Percentiles rank a stretch among this genome's conserved stretches.
Conservation (phyloP, 2,329 filamentous ascomycete genomes). For the Fonsecaea erecta region DNA sequence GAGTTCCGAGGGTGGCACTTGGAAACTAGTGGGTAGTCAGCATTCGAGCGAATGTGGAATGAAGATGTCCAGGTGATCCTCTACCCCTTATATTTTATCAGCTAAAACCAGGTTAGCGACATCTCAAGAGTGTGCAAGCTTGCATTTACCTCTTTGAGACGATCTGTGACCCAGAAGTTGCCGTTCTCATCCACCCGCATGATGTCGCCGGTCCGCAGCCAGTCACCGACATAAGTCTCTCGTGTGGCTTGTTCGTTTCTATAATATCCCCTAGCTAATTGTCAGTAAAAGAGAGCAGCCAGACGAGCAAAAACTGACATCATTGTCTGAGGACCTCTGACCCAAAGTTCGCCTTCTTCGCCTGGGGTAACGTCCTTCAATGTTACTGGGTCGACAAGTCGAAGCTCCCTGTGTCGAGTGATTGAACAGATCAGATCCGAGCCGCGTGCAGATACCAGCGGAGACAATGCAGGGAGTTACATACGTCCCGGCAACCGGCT, state of each 20-base stretch:
- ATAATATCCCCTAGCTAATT: constrained; percentile 69
- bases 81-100: constrained; percentile 55
- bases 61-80: neutral
- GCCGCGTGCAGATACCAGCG: neutral
- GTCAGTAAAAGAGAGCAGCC: neutral
- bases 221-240: constrained; percentile 68
- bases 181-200: constrained; percentile 61
- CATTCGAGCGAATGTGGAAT: neutral
- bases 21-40: constrained; percentile 38
- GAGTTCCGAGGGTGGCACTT: constrained; percentile 56
- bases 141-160: constrained; percentile 61
- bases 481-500: constrained; percentile 25
- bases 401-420: constrained; percentile 16
- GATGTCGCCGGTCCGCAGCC: constrained; percentile 69
- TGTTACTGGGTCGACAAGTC: constrained; percentile 23
- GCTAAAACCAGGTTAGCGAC: constrained; percentile 24
- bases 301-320: constrained; percentile 12
- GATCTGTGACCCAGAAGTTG: constrained; percentile 87
- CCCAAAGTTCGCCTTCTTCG: constrained; percentile 61
- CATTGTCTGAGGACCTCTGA: constrained; percentile 77
- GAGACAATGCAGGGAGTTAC: neutral
- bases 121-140: neutral
- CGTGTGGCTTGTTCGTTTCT: constrained; percentile 72
- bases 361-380: constrained; percentile 24
- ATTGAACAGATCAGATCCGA: neutral